Percentiles rank a stretch among this genome's conserved stretches.
phyloP scores from a whole-genome alignment of 805 yeast species.

The Starmerella floris region DNA sequence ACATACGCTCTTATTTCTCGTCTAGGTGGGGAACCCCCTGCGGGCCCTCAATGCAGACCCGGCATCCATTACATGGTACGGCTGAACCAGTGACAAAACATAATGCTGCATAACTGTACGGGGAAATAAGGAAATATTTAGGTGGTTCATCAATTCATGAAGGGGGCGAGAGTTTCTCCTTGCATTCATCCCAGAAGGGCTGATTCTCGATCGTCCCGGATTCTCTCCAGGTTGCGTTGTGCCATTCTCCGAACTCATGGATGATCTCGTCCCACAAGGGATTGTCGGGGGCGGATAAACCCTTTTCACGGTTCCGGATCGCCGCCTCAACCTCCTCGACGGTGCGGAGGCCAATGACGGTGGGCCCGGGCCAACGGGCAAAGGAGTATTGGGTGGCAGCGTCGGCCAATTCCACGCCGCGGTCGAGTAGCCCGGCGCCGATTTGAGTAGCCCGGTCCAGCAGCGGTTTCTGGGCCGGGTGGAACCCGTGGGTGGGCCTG shows the following conservation, averaged over 20 bases:
- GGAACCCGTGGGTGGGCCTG: conserved; percentile 56
- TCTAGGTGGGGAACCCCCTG: too few relatives aligned
- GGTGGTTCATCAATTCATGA: too few relatives aligned
- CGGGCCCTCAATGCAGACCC: too few relatives aligned
- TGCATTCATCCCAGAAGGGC: neutral
- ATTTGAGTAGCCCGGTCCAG: conserved; percentile 35
- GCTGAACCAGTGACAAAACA: too few relatives aligned
- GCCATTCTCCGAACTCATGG: conserved; percentile 13
- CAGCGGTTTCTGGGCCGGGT: conserved; percentile 58
- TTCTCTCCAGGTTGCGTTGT: conserved; percentile 15
- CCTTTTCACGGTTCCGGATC: conserved; percentile 41
- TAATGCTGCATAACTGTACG: too few relatives aligned
- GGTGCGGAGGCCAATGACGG: conserved; percentile 67
- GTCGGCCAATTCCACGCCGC: conserved; percentile 60
- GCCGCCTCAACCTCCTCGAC: conserved; percentile 54
- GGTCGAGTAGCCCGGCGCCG: conserved; percentile 34
- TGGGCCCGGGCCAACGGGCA: conserved; percentile 49
- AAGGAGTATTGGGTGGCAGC: conserved; percentile 68
- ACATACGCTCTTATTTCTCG: too few relatives aligned
- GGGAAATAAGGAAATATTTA: too few relatives aligned
- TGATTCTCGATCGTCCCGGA: neutral
- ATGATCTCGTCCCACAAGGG: conserved; percentile 12
- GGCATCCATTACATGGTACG: too few relatives aligned
- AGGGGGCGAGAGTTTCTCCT: too few relatives aligned
- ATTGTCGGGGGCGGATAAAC: conserved; percentile 22